Percentiles rank a stretch among this genome's conserved stretches.
phyloP scores from a whole-genome alignment of 2,329 filamentous ascomycete genomes.

The Exophiala phaeomuriformis region DNA sequence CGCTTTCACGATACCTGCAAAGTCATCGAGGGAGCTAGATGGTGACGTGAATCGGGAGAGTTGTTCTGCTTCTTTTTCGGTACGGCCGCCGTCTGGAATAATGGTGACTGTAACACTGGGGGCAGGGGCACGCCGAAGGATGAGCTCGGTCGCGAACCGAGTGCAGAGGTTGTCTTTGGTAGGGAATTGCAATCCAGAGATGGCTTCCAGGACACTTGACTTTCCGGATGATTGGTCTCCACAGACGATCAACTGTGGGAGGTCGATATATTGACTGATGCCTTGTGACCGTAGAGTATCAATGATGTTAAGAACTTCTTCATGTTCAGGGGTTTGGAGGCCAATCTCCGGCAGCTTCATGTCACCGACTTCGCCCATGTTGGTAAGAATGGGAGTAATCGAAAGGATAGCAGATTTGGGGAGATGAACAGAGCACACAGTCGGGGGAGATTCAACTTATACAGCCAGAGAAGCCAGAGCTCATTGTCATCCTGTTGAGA shows the following conservation, averaged over 20 bases:
- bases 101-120: constrained; percentile 42
- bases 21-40: constrained; percentile 33
- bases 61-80: constrained; percentile 24
- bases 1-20: constrained; percentile 46
- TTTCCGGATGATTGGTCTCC: constrained; percentile 57
- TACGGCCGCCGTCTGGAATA: constrained; percentile 29
- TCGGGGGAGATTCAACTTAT: neutral
- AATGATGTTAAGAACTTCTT: constrained; percentile 46
- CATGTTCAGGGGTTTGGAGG: constrained; percentile 28
- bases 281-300: constrained; percentile 48
- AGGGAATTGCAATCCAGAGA: constrained; percentile 55
- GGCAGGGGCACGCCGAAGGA: constrained; percentile 40
- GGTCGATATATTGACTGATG: constrained; percentile 41
- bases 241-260: constrained; percentile 53
- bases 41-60: constrained; percentile 11
- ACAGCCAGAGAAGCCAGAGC: neutral
- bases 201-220: constrained; percentile 58
- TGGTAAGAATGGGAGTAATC: neutral
- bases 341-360: constrained; percentile 5
- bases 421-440: neutral
- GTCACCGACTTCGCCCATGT: neutral
- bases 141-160: constrained; percentile 54
- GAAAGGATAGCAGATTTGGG: neutral
- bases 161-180: constrained; percentile 52
- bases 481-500: too few species aligned